Evolutionary conservation across 2,329 filamentous ascomycete species (phyloP).

Genomic region (Penicillium sp.): DNA sequence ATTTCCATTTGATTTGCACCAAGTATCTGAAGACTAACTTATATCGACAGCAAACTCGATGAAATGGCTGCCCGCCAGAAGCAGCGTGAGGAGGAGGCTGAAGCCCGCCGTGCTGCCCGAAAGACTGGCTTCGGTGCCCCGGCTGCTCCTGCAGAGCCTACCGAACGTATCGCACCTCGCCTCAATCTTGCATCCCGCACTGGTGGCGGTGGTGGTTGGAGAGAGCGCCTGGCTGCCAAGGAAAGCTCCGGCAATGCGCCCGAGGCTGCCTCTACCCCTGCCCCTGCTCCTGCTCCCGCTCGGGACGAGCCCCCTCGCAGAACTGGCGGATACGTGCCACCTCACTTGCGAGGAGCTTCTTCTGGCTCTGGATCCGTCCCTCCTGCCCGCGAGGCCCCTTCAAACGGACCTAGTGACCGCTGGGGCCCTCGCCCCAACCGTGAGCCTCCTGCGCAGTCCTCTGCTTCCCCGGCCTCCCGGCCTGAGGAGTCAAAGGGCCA

Average conservation of each 20-base stretch:
- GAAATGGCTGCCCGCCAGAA: slow-evolving; percentile 65
- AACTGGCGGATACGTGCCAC: slow-evolving; percentile 41
- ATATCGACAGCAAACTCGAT: slow-evolving; percentile 55
- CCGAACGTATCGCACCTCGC: slow-evolving; percentile 53
- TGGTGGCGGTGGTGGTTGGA: slow-evolving; percentile 52
- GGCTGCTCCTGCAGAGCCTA: slow-evolving; percentile 52
- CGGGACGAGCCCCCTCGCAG: slow-evolving; percentile 34
- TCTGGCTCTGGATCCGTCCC: slow-evolving; percentile 28
- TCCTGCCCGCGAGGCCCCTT: slow-evolving; percentile 25
- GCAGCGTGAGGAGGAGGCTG: slow-evolving; percentile 82
- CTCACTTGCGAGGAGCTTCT: slow-evolving; percentile 38
- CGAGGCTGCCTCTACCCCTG: slow-evolving; percentile 15
- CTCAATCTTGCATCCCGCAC: slow-evolving; percentile 54
- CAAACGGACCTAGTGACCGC: slow-evolving; percentile 24
- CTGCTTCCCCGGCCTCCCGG: slow-evolving; percentile 24
- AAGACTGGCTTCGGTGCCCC: slow-evolving; percentile 54
- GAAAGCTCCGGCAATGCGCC: slow-evolving; percentile 28
- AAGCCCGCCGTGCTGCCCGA: slow-evolving; percentile 68
- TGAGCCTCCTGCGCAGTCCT: slow-evolving; percentile 30
- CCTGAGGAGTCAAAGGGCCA: slow-evolving; percentile 31
- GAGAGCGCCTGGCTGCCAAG: slow-evolving; percentile 58
- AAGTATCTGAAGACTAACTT: slow-evolving; percentile 33
- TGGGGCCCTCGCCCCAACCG: slow-evolving; percentile 33
- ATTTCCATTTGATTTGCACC: background rate
- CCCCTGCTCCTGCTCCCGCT: slow-evolving; percentile 20